Conservation (phyloP, 129 eudicot genomes). For the Lactuca sativa region DNA sequence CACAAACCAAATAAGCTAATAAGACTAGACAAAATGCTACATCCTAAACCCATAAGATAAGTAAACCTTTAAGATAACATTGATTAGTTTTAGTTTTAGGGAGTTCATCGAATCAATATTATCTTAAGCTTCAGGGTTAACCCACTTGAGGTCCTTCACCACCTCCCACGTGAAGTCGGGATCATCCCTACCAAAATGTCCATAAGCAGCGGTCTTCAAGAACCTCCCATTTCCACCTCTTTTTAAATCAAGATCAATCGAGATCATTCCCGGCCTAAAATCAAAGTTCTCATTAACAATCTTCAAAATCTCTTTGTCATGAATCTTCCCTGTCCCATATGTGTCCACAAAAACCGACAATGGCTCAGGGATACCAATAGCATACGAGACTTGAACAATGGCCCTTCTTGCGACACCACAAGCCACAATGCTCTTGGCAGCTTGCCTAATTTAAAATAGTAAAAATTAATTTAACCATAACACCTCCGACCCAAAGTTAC, state of each 20-base stretch:
- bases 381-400: slow-evolving; percentile 25
- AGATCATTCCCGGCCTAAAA: slow-evolving; percentile 26
- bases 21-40: too few relatives aligned
- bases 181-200: slow-evolving; percentile 29
- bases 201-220: slow-evolving; percentile 32
- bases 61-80: too few relatives aligned
- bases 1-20: too few relatives aligned
- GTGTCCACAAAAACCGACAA: slow-evolving; percentile 27
- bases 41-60: too few relatives aligned
- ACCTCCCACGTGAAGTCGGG: slow-evolving; percentile 34
- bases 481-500: too few relatives aligned
- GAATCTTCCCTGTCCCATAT: slow-evolving; percentile 25
- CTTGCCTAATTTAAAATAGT: not conserved
- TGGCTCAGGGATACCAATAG: slow-evolving; percentile 24
- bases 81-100: too few relatives aligned
- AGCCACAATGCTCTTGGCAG: slow-evolving; percentile 27
- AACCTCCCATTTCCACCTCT: slow-evolving; percentile 27
- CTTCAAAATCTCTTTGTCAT: slow-evolving; percentile 16
- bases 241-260: slow-evolving; percentile 21
- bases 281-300: slow-evolving; percentile 24
- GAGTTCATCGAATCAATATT: too few relatives aligned
- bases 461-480: too few relatives aligned
- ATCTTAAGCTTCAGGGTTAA: not conserved
- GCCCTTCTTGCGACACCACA: slow-evolving; percentile 21
- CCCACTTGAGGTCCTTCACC: slow-evolving; percentile 27